Base-by-base conservation (phyloP, 192 early-diverging fungal genomes). In the Chytriomyces sp. region DNA sequence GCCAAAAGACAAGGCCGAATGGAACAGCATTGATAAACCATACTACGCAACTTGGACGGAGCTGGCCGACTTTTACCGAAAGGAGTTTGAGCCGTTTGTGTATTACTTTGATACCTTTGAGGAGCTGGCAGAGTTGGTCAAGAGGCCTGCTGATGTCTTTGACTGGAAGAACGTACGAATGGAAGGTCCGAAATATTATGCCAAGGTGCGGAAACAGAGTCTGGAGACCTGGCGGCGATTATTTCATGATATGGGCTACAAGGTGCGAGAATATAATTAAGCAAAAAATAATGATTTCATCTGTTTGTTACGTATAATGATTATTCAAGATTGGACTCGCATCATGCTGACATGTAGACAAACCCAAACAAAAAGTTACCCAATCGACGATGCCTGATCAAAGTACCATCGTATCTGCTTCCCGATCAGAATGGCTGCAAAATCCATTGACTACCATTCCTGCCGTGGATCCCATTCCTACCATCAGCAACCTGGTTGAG, bases 51-150 rank as follows among this genome's bases (percentile, higher is more conserved):
- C 8, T 30, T 70, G 68, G 68, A 41, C 38, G 3, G 54, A 57
- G 32, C 28, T 40, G 12, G 17, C 12, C 0, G 68, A 70, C 38
- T 70, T 40, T 70, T 70, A 70, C 26, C n/a, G 39, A 8, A 17
- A 17, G 10, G 55, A 59, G 41, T 70, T 70, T 31, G 56, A 8
- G 12, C 68, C 68, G 8, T 70, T 59, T 59, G 68, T 70, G 34
- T 70, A 70, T 31, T 70, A 70, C 25, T 70, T 70, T 39, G 68
- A 70, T 44, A 36, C 34, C 26, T 41, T 70, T 12, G 33, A 39
- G 12, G 68, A 70, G 39, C 36, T 70, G 54, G 10, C n/a, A 17
- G 14, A 58, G 36, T 28, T 70, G 54, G 8, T 25, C 22, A 31
- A 57, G 36, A 34, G 12, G 28, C 55, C 68, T 25, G 30, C n/a